Percentiles rank a stretch among this genome's conserved stretches.
These are phyloP conservation scores for Calonectria hawksworthii DNA, from an alignment of 2,329 filamentous ascomycete genomes.

Conservation along the genomic window DNA sequence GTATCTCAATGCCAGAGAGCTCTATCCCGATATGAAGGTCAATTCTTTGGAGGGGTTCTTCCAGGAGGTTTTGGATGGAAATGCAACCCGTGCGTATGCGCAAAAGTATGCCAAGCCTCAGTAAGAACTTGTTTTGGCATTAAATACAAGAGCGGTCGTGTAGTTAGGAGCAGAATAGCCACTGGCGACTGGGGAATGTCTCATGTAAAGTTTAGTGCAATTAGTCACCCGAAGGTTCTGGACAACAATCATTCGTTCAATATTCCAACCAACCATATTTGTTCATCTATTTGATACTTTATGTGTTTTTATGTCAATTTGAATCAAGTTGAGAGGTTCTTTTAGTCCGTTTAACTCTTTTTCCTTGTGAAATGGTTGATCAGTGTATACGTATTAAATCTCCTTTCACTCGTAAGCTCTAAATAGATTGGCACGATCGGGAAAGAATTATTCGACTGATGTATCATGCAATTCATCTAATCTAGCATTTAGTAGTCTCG, in stretches of 20 bases:
- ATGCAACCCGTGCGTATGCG: not conserved
- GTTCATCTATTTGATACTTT: not conserved
- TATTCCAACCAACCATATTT: not conserved
- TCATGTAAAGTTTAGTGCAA: no score
- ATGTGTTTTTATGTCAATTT: not conserved
- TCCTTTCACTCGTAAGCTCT: no score
- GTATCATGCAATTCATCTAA: no score
- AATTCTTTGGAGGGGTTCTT: not conserved
- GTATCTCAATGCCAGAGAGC: conserved; percentile 64
- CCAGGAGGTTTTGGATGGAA: not conserved
- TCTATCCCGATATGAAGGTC: conserved; percentile 58
- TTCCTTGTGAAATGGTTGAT: no score
- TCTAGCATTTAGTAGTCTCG: no score
- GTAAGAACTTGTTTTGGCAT: not conserved
- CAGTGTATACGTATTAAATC: no score
- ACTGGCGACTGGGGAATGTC: not conserved
- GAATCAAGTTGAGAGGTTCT: not conserved
- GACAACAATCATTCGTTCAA: not conserved
- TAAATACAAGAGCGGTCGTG: not conserved
- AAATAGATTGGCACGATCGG: no score
- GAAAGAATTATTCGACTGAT: no score
- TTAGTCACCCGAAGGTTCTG: not conserved
- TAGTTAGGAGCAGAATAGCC: not conserved
- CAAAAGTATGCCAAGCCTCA: not conserved
- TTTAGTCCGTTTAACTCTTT: no score